These are phyloP conservation scores for Aspergillus costaricaensis DNA, from an alignment of 2,329 filamentous ascomycete genomes.

Conservation along the genomic window DNA sequence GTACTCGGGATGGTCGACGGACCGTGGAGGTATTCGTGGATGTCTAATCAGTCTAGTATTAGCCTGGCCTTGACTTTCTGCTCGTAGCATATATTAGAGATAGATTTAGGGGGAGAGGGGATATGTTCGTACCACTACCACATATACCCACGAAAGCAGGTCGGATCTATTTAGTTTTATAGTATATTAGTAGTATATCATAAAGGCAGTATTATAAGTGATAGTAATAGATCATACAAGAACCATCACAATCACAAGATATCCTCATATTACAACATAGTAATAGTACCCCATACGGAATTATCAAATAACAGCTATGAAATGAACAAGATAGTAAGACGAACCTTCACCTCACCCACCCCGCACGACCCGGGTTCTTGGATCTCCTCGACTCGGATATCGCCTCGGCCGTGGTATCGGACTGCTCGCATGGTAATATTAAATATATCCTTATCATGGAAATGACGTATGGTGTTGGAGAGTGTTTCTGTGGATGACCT, in stretches of 20 bases:
- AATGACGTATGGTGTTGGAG: too few relatives aligned
- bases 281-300: too few relatives aligned
- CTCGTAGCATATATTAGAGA: background rate
- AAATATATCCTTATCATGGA: too few relatives aligned
- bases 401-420: slow-evolving; percentile 38
- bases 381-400: slow-evolving; percentile 40
- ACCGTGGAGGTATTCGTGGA: slow-evolving; percentile 56
- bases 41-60: slow-evolving; percentile 32
- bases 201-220: too few relatives aligned
- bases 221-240: too few relatives aligned
- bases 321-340: background rate
- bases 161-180: slow-evolving; percentile 18
- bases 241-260: background rate
- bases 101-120: background rate
- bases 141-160: slow-evolving; percentile 41
- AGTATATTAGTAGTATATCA: background rate
- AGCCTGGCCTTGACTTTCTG: background rate
- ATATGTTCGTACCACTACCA: slow-evolving; percentile 28
- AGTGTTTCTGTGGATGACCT: too few relatives aligned
- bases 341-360: slow-evolving; percentile 52
- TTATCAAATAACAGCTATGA: too few relatives aligned
- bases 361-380: slow-evolving; percentile 42
- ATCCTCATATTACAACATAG: background rate
- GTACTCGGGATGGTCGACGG: slow-evolving; percentile 50
- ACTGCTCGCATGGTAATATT: slow-evolving; percentile 31